Base-by-base conservation (phyloP, 371 early-diverging fungal species). In the Mortierella sp. region DNA sequence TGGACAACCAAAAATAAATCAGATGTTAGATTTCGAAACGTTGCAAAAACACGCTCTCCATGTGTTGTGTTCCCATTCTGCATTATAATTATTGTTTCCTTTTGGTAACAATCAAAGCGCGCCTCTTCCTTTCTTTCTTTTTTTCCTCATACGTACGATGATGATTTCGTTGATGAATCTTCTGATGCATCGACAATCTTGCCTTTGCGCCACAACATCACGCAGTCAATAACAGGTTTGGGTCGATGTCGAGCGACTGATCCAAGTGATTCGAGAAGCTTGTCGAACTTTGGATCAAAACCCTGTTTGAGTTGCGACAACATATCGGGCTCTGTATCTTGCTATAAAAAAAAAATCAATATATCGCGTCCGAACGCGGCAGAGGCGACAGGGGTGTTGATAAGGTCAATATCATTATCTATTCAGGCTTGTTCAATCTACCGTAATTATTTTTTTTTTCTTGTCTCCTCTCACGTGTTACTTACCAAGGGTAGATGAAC, bases 141-240 rank as follows among this genome's bases (percentile, higher is more conserved):
- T n/a, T n/a, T n/a, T n/a, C n/a, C n/a, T n/a, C n/a, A n/a, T 34
- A 67, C 70, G 60, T 77, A 75, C 70, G 74, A 73, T 4, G 74
- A 43, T 26, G 75, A 60, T 45, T 74, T 77, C 40, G 72, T 51
- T 17, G 68, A 42, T 17, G 53, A 40, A 53, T 84, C 83, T 64
- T 91, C 91, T 6, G 86, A 64, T 17, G 89, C 84, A 34, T 94
- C 95, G 29, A n/a, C n/a, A n/a, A 92, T 91, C 61, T 93, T 93
- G 28, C 86, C 80, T 83, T 94, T 92, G 63, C 96, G 88, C 97
- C 98, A 98, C 1, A 91, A 85, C 91, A 97, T 94, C 19, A 98
- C 89, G 37, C 92, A 85, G 82, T 97, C 98, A 54, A 97, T 95
- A 31, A 98, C 92, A 4, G 93, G 89, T 54, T 92, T 94, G 34